These are phyloP conservation scores for Tylopilus sp. DNA, from an alignment of 1,284 basidiomycete species.

Conservation along the genomic window DNA sequence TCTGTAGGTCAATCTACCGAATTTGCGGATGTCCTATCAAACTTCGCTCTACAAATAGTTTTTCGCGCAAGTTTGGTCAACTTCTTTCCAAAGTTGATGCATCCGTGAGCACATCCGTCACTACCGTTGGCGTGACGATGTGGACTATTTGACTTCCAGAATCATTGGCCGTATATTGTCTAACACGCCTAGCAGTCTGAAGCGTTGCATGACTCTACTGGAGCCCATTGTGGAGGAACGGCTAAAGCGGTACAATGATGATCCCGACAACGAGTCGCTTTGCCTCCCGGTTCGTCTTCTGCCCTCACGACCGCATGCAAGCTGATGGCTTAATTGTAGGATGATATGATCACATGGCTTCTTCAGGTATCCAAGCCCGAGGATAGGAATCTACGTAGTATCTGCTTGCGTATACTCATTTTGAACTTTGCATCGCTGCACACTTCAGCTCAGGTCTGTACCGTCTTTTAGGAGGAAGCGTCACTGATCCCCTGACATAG, in stretches of 20 bases:
- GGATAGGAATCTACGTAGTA: conserved; percentile 32
- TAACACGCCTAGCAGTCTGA: conserved; percentile 34
- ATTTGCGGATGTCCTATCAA: conserved; percentile 33
- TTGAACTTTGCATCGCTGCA: conserved; percentile 45
- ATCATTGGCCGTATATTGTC: conserved; percentile 34
- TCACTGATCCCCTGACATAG: conserved; percentile 21
- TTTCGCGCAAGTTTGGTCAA: conserved; percentile 32
- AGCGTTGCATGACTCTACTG: conserved; percentile 31
- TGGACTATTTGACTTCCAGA: conserved; percentile 21
- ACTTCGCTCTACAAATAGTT: conserved; percentile 35
- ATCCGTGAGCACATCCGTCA: conserved; percentile 28
- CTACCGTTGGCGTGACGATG: conserved; percentile 12
- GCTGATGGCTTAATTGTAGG: conserved; percentile 28
- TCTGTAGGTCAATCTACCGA: conserved; percentile 28
- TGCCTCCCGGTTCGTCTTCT: conserved; percentile 25
- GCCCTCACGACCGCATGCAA: conserved; percentile 8
- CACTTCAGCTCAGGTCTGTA: conserved; percentile 38
- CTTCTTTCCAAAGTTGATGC: conserved; percentile 33
- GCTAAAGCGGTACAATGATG: conserved; percentile 18
- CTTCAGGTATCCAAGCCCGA: conserved; percentile 37
- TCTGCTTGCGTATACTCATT: conserved; percentile 39
- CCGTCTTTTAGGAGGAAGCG: background rate
- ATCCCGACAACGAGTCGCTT: conserved; percentile 8
- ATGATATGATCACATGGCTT: conserved; percentile 46
- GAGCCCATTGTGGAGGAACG: conserved; percentile 34